Evolutionary conservation across 148 eudicot species (phyloP).

Genomic region (Mesembryanthemum crystallinum): DNA sequence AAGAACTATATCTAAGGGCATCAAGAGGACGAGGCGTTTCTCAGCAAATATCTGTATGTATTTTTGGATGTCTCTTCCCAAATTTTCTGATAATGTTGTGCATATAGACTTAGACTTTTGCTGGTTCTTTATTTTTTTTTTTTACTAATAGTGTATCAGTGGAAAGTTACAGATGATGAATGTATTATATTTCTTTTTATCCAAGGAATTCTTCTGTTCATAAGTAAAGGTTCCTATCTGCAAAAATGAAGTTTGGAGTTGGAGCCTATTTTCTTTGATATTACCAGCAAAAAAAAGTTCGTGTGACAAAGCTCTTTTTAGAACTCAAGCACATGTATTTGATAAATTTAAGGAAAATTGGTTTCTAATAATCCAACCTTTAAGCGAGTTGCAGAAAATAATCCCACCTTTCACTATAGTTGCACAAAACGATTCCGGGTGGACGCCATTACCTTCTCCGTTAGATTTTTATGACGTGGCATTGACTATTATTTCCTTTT

Average conservation of each 20-base stretch:
- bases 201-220: background rate
- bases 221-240: background rate
- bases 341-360: no score
- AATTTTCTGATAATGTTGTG: background rate
- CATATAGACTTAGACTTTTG: background rate
- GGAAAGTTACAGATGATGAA: background rate
- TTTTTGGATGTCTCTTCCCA: background rate
- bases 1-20: conserved; percentile 54
- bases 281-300: background rate
- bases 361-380: no score
- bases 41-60: conserved; percentile 67
- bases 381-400: no score
- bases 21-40: conserved; percentile 60
- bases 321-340: background rate
- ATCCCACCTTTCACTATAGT: no score
- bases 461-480: no score
- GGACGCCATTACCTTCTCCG: no score
- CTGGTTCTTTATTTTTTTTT: background rate
- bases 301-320: background rate
- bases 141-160: background rate
- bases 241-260: background rate
- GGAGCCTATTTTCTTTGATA: background rate
- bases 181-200: background rate
- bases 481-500: no score
- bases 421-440: no score